phyloP scores from a whole-genome alignment of 345 rosid species.

The Theobroma cacao region DNA sequence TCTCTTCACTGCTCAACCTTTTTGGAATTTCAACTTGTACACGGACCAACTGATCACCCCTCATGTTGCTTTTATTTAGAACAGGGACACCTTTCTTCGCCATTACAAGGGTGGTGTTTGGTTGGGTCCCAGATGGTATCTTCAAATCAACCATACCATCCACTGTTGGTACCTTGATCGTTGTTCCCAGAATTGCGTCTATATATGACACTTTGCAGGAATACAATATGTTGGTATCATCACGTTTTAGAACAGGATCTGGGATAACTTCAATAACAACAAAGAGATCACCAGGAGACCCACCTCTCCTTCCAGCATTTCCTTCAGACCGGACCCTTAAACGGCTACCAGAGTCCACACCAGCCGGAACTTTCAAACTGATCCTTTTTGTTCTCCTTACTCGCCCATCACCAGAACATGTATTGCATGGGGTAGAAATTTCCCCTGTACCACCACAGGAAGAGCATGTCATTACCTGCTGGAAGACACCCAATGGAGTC shows the following conservation, averaged over 20 bases:
- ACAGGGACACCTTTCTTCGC: conserved; percentile 93
- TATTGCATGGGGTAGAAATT: conserved; percentile 63
- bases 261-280: conserved; percentile 81
- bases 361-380: conserved; percentile 91
- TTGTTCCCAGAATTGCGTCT: conserved; percentile 91
- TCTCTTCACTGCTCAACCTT: conserved; percentile 81
- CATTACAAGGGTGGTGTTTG: conserved; percentile 90
- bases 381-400: conserved; percentile 86
- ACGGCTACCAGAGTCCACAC: conserved; percentile 94
- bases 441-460: conserved; percentile 82
- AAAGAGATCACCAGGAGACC: conserved; percentile 88
- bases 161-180: conserved; percentile 84
- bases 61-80: conserved; percentile 78
- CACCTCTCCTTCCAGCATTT: conserved; percentile 89
- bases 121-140: conserved; percentile 94
- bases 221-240: conserved; percentile 79
- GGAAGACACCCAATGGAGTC: conserved; percentile 95
- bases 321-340: conserved; percentile 95
- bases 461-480: conserved; percentile 97
- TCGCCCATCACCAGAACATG: conserved; percentile 91
- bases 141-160: conserved; percentile 92
- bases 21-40: conserved; percentile 98
- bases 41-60: conserved; percentile 96
- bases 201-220: conserved; percentile 86
- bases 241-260: conserved; percentile 80